Percentiles rank a stretch among this genome's conserved stretches.
These are phyloP conservation scores for Auricularia sp. DNA, from an alignment of 768 basidiomycete genomes.

Conservation along the genomic window DNA sequence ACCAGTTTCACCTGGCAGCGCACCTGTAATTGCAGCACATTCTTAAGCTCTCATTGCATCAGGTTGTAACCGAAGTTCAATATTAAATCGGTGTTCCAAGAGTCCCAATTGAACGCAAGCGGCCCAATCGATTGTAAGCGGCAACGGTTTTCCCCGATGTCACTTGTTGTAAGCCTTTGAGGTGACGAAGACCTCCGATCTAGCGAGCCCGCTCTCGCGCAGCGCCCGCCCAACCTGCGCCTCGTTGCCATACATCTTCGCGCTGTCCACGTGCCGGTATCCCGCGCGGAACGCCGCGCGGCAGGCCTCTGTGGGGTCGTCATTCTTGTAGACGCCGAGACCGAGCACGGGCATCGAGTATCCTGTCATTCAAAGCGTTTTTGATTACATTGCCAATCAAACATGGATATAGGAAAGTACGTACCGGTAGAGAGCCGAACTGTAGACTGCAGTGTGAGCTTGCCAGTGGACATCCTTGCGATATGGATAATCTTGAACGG, in stretches of 20 bases:
- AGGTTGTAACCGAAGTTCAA: too few relatives aligned
- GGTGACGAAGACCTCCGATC: conserved; percentile 68
- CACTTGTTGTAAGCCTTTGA: conserved; percentile 45
- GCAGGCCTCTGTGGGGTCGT: conserved; percentile 38
- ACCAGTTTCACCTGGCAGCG: too few relatives aligned
- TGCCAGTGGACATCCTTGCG: background rate
- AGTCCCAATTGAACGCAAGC: too few relatives aligned
- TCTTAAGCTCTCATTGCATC: too few relatives aligned
- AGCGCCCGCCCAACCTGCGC: conserved; percentile 15
- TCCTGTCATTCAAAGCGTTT: conserved; percentile 23
- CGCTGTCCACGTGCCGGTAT: conserved; percentile 71
- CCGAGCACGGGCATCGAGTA: conserved; percentile 54
- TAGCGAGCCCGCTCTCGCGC: conserved; percentile 36
- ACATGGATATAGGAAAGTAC: background rate
- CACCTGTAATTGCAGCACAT: too few relatives aligned
- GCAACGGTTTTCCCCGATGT: too few relatives aligned
- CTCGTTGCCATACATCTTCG: conserved; percentile 47
- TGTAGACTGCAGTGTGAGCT: background rate
- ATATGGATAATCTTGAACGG: too few relatives aligned
- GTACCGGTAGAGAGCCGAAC: background rate
- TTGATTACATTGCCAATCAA: background rate
- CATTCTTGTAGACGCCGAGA: conserved; percentile 61
- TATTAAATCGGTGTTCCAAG: too few relatives aligned
- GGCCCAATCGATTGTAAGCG: too few relatives aligned
- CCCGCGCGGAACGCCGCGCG: conserved; percentile 54